Base-by-base conservation (phyloP, 2,329 filamentous ascomycete genomes). In the Colletotrichum sidae region DNA sequence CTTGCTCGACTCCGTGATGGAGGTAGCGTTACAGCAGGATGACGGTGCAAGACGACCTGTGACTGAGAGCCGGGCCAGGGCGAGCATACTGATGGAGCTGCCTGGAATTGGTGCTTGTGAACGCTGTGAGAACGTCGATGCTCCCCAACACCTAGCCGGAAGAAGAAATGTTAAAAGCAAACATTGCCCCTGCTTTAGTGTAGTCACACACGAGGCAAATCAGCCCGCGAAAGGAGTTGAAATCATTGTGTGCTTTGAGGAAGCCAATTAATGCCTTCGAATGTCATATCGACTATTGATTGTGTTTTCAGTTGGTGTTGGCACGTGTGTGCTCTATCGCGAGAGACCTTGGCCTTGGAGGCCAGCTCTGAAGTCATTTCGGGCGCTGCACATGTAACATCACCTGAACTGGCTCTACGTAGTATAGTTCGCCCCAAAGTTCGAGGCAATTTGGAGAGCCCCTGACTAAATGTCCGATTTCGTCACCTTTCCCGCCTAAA, bases 111-210 rank as follows among this genome's bases (percentile, higher is more conserved):
- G 17, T 59, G 41, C 42, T 53, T 34, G 57, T 59, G 45, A 58
- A 55, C 50, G 38, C 66, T 44, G 63, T 54, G 49, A 58, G 53
- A 54, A 44, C 38, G 50, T 63, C 66, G 39, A 61, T 63, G 66
- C 66, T 59, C 58, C 41, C 47, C 47, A 55, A 45, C 44, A 46
- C 49, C 47, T 42, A 10, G 44, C 42, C 34, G 49, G 57, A 68
- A 68, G 17, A 68, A 68, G 66, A 55, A 67, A 62, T 25, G 51
- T 59, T 50, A 53, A 15, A 38, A 50, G 50, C 46, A 54, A 55
- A 69, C 70, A 61, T 55, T 69, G 70, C 13, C 46, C 25, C 37
- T 42, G 49, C 42, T 39, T 44, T 45, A 35, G 45, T 17, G 15
- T 13, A 11, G 49, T 55, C 13, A 37, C 38, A 55, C 42, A 9